phyloP scores from a whole-genome alignment of 2,329 filamentous ascomycete genomes.

The Pseudocercospora musae region DNA sequence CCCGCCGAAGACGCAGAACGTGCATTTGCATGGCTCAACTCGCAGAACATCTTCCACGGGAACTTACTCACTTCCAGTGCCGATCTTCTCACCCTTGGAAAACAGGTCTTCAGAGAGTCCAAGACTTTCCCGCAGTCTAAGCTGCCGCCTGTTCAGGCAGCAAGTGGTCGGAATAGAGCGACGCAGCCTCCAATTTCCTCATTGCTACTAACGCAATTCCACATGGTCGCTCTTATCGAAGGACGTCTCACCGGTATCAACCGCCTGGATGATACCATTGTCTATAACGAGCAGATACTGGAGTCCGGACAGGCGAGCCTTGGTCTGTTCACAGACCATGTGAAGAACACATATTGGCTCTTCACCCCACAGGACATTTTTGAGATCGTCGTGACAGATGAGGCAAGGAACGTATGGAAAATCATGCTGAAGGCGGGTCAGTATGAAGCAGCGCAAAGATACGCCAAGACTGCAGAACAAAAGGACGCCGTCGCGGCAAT shows the following conservation, averaged over 20 bases:
- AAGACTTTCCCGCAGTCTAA: slow-evolving; percentile 73
- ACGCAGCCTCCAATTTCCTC: slow-evolving; percentile 72
- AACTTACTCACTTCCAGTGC: slow-evolving; percentile 60
- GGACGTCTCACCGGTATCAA: slow-evolving; percentile 82
- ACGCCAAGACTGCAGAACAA: slow-evolving; percentile 74
- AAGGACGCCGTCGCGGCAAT: slow-evolving; percentile 89
- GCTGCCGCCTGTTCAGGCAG: slow-evolving; percentile 60
- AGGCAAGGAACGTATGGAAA: slow-evolving; percentile 91
- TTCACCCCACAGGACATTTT: slow-evolving; percentile 90
- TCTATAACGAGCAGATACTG: slow-evolving; percentile 84
- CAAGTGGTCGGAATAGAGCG: slow-evolving; percentile 61
- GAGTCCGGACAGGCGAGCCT: slow-evolving; percentile 74
- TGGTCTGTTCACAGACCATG: slow-evolving; percentile 82
- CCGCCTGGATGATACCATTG: slow-evolving; percentile 75
- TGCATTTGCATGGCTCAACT: slow-evolving; percentile 85
- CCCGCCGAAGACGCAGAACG: slow-evolving; percentile 39
- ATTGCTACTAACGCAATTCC: slow-evolving; percentile 88
- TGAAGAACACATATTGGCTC: slow-evolving; percentile 97
- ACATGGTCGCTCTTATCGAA: slow-evolving; percentile 79
- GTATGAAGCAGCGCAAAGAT: slow-evolving; percentile 83
- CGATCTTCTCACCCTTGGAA: slow-evolving; percentile 62
- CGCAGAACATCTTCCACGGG: slow-evolving; percentile 85
- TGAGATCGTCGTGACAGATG: slow-evolving; percentile 85
- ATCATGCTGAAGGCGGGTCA: slow-evolving; percentile 83
- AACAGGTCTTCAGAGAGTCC: slow-evolving; percentile 72